phyloP scores from a whole-genome alignment of 768 basidiomycete species.

The Leccinum aurantiacum region DNA sequence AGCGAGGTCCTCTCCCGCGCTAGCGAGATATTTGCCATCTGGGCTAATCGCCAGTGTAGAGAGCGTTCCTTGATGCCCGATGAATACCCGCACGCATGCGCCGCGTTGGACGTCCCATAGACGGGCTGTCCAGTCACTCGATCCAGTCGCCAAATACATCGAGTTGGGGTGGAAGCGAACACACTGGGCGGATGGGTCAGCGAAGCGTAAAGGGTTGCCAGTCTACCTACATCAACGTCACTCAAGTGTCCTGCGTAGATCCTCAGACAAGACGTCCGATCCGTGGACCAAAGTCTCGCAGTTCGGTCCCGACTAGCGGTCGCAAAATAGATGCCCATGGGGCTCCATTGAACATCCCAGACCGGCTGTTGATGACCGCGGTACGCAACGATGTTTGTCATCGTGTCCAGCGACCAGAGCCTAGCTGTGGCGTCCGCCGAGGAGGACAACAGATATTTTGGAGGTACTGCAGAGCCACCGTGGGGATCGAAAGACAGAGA shows the following conservation, averaged over 20 bases:
- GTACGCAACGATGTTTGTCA: constrained; percentile 91
- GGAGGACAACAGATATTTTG: constrained; percentile 84
- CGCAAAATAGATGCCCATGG: constrained; percentile 97
- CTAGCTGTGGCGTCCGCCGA: constrained; percentile 91
- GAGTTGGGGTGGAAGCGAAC: constrained; percentile 97
- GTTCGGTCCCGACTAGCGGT: constrained; percentile 93
- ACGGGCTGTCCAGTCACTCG: constrained; percentile 93
- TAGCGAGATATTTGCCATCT: constrained; percentile 92
- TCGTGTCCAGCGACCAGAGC: constrained; percentile 94
- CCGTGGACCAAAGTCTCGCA: constrained; percentile 95
- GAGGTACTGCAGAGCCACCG: constrained; percentile 80
- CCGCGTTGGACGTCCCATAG: constrained; percentile 99
- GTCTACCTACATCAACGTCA: constrained; percentile 86
- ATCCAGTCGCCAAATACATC: constrained; percentile 94
- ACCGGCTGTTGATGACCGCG: constrained; percentile 96
- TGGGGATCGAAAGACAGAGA: constrained; percentile 91
- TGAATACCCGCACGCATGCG: constrained; percentile 89
- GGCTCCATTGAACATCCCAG: constrained; percentile 99
- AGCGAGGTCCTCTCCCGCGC: constrained; percentile 86
- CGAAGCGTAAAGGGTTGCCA: neutral
- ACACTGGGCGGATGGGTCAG: constrained; percentile 54
- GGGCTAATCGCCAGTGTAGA: constrained; percentile 87
- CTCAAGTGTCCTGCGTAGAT: constrained; percentile 96
- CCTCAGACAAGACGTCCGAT: constrained; percentile 79
- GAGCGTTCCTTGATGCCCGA: constrained; percentile 90